Evolutionary conservation across 805 yeast species (phyloP).

Genomic region (Candida cerambycidarum): DNA sequence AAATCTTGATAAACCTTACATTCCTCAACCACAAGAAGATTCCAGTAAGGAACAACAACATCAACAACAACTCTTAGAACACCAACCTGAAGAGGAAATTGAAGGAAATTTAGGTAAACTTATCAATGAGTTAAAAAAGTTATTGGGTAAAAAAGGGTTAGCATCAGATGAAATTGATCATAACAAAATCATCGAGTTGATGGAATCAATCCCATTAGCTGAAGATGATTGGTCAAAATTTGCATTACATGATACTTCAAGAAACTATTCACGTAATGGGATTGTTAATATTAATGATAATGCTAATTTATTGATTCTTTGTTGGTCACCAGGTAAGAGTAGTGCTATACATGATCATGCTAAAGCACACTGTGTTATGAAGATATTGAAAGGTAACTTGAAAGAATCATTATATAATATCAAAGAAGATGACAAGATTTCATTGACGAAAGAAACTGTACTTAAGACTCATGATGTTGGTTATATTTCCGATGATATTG

Average conservation of each 20-base stretch:
- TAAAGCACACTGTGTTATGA: slow-evolving; percentile 74
- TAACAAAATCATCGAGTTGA: slow-evolving; percentile 39
- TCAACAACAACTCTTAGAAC: background rate
- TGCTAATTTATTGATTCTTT: slow-evolving; percentile 66
- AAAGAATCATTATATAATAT: slow-evolving; percentile 56
- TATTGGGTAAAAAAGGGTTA: slow-evolving; percentile 27
- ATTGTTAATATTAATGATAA: slow-evolving; percentile 67
- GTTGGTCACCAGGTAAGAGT: slow-evolving; percentile 68
- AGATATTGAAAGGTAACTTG: slow-evolving; percentile 59
- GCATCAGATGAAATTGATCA: slow-evolving; percentile 54
- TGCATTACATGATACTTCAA: slow-evolving; percentile 52
- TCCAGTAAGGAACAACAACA: background rate
- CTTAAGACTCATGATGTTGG: slow-evolving; percentile 49
- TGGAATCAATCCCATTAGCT: slow-evolving; percentile 49
- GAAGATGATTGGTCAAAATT: slow-evolving; percentile 57
- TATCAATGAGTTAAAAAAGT: slow-evolving; percentile 18
- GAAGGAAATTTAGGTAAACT: slow-evolving; percentile 24
- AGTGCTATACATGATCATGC: slow-evolving; percentile 76
- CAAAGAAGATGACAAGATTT: slow-evolving; percentile 33
- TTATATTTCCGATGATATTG: slow-evolving; percentile 65
- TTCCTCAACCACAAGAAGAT: background rate
- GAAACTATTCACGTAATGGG: slow-evolving; percentile 67
- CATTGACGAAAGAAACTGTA: slow-evolving; percentile 26
- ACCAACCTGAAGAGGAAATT: slow-evolving; percentile 13
- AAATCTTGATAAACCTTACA: slow-evolving; percentile 1